These are phyloP conservation scores for Coniochaeta hoffmannii DNA, from an alignment of 2,329 filamentous ascomycete species.

Conservation along the genomic window DNA sequence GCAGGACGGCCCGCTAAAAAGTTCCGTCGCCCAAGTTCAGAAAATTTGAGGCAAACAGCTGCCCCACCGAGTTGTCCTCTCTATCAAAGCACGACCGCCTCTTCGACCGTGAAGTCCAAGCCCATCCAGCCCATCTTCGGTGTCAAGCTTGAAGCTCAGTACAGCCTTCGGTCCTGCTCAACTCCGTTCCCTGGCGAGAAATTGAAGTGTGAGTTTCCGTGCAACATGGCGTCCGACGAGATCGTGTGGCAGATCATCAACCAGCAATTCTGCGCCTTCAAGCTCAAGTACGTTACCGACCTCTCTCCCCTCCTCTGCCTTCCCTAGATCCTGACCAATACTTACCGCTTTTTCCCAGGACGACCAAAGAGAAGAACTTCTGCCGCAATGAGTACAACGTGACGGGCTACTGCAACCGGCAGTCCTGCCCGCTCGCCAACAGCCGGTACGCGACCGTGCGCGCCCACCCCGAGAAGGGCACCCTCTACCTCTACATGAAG, in stretches of 20 bases:
- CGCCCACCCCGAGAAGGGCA: conserved; percentile 60
- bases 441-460: conserved; percentile 89
- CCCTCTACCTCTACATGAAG: conserved; percentile 95
- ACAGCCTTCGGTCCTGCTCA: background rate
- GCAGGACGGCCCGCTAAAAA: background rate
- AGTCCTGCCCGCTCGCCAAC: conserved; percentile 87
- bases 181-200: background rate
- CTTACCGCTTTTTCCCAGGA: conserved; percentile 11
- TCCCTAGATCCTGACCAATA: background rate
- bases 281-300: conserved; percentile 62
- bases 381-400: conserved; percentile 84
- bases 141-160: background rate
- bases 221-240: conserved; percentile 80
- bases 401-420: conserved; percentile 44
- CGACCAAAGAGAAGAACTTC: conserved; percentile 79
- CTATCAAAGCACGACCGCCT: background rate
- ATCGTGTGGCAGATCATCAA: conserved; percentile 97
- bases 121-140: background rate
- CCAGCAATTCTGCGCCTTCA: conserved; percentile 91
- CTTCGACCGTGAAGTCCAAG: background rate
- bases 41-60: conserved; percentile 1
- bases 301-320: background rate
- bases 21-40: background rate
- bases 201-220: conserved; percentile 5
- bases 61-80: background rate